These are phyloP conservation scores for Eutrema heterophyllum DNA, from an alignment of 345 rosid species.

Conservation along the genomic window DNA sequence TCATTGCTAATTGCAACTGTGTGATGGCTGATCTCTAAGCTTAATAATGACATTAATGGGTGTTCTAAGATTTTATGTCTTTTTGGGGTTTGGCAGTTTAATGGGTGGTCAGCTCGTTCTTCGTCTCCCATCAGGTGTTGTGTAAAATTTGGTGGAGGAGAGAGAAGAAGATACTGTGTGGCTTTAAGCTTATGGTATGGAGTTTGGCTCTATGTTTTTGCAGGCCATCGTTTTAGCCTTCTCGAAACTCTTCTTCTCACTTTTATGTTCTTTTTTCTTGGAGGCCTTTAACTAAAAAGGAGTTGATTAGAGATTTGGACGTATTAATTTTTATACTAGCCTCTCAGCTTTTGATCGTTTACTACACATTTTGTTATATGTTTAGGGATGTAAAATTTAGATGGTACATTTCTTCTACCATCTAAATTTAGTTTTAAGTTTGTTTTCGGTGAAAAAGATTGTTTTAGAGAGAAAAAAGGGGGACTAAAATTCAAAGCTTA, in stretches of 20 bases:
- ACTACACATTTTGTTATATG: not conserved
- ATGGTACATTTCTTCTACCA: too few species aligned
- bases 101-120: slow-evolving; percentile 88
- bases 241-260: not conserved
- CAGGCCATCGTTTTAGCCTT: slow-evolving; percentile 15
- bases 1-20: not conserved
- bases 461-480: too few species aligned
- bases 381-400: too few species aligned
- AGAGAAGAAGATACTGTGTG: slow-evolving; percentile 4
- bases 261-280: not conserved
- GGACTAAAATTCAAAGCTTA: too few species aligned
- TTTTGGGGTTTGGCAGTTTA: slow-evolving; percentile 39
- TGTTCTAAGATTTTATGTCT: not conserved
- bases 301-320: slow-evolving; percentile 17
- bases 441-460: too few species aligned
- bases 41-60: not conserved
- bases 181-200: slow-evolving; percentile 3
- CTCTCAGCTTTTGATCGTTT: not conserved
- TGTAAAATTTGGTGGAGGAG: slow-evolving; percentile 29
- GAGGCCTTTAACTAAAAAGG: not conserved
- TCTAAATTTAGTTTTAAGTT: too few species aligned
- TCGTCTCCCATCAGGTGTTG: slow-evolving; percentile 89
- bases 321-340: not conserved
- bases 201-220: slow-evolving; percentile 1
- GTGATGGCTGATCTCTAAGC: not conserved